Evolutionary conservation across 2,329 filamentous ascomycete genomes (phyloP).

Genomic region (Septoria linicola): DNA sequence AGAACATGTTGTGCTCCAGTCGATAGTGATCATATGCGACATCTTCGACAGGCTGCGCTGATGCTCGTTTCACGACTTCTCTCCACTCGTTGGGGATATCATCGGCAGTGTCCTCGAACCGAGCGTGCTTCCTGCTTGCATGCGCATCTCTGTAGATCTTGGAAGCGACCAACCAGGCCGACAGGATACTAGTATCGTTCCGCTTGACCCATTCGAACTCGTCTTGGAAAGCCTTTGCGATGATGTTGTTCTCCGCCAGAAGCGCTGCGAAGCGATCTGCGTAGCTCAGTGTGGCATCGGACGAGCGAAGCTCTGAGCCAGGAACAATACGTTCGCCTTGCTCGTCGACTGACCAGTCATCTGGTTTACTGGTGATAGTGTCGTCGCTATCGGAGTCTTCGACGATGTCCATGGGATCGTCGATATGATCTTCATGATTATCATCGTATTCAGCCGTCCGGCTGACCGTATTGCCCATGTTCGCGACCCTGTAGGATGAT

Average conservation of each 20-base stretch:
- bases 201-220: neutral
- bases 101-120: neutral
- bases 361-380: neutral
- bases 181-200: neutral
- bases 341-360: neutral
- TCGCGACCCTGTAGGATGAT: neutral
- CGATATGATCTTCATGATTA: neutral
- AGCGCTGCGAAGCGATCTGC: neutral
- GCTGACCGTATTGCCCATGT: slow-evolving; percentile 3
- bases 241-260: neutral
- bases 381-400: too few relatives aligned
- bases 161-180: slow-evolving; percentile 3
- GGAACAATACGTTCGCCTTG: neutral
- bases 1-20: neutral
- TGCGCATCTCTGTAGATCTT: neutral
- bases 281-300: neutral
- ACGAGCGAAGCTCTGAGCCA: neutral
- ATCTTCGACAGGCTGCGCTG: neutral
- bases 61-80: neutral
- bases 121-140: neutral
- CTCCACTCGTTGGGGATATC: neutral
- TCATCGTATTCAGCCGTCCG: neutral
- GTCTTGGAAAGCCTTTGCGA: neutral
- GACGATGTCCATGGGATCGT: neutral
- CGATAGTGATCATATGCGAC: neutral